Conservation (phyloP, 768 basidiomycete genomes). For the Coprinopsis strossmayeri region DNA sequence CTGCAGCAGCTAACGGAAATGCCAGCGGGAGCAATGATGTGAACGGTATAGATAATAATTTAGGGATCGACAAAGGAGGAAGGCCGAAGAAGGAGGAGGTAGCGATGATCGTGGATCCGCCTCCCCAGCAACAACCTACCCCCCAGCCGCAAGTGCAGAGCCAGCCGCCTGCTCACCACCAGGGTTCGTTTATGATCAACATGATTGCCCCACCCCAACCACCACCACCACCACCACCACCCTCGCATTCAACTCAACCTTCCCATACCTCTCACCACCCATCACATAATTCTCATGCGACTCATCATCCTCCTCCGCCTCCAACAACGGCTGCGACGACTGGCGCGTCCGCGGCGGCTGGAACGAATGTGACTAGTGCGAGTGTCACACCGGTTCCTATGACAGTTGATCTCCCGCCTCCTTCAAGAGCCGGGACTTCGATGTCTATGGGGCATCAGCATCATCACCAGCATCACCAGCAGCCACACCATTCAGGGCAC, state of each 20-base stretch:
- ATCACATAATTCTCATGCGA: background rate
- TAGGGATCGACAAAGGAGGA: too few relatives aligned
- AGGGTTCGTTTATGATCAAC: conserved; percentile 6
- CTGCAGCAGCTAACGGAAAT: conserved; percentile 13
- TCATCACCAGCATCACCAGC: background rate
- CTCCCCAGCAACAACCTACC: too few relatives aligned
- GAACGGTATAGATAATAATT: too few relatives aligned
- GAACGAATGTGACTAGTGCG: background rate
- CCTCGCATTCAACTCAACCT: background rate
- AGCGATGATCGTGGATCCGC: too few relatives aligned
- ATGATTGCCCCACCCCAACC: background rate
- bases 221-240: background rate
- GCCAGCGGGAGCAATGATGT: background rate
- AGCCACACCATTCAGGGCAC: background rate
- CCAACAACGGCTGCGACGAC: background rate
- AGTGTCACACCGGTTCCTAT: too few relatives aligned
- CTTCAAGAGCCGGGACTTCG: background rate
- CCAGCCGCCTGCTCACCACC: conserved; percentile 6
- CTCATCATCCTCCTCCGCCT: too few relatives aligned
- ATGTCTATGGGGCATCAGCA: too few relatives aligned
- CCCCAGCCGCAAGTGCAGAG: too few relatives aligned
- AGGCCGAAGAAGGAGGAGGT: too few relatives aligned
- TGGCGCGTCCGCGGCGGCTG: background rate
- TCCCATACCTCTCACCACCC: background rate
- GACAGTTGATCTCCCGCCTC: background rate